These are phyloP conservation scores for Pleomassaria siparia DNA, from an alignment of 2,329 filamentous ascomycete genomes.

Conservation along the genomic window DNA sequence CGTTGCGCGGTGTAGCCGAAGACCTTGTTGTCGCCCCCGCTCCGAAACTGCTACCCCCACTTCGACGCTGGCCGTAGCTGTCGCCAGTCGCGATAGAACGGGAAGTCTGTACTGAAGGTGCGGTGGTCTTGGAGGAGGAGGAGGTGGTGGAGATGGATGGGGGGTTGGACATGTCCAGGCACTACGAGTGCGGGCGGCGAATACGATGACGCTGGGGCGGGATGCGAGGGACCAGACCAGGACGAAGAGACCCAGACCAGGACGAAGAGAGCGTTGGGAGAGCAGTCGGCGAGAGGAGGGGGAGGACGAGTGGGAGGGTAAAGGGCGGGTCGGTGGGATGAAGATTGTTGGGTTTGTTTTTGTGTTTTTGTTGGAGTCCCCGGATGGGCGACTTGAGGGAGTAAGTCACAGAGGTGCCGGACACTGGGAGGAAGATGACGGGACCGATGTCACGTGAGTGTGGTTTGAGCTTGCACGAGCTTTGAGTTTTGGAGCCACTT, in stretches of 20 bases:
- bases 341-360: too few species aligned
- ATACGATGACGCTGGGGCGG: conserved; percentile 14
- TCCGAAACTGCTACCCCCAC: conserved; percentile 43
- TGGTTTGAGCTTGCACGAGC: too few species aligned
- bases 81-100: conserved; percentile 46
- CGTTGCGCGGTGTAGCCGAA: conserved; percentile 65
- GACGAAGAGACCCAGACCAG: conserved; percentile 8
- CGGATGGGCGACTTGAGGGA: conserved; percentile 30
- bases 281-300: conserved; percentile 6
- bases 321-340: conserved; percentile 11
- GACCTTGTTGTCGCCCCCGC: conserved; percentile 42
- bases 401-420: conserved; percentile 20
- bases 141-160: conserved; percentile 41
- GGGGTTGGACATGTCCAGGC: conserved; percentile 47
- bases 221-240: neutral
- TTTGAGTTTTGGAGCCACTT: too few species aligned
- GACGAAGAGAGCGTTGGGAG: conserved; percentile 7
- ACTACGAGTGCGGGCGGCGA: conserved; percentile 26
- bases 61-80: conserved; percentile 47
- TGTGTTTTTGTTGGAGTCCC: conserved; percentile 33
- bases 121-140: conserved; percentile 45
- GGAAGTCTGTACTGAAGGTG: conserved; percentile 42
- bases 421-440: neutral
- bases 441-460: neutral
- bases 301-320: conserved; percentile 7